These are phyloP conservation scores for Gracilaria domingensis DNA, from an alignment of 23 red algal genomes.

Conservation along the genomic window DNA sequence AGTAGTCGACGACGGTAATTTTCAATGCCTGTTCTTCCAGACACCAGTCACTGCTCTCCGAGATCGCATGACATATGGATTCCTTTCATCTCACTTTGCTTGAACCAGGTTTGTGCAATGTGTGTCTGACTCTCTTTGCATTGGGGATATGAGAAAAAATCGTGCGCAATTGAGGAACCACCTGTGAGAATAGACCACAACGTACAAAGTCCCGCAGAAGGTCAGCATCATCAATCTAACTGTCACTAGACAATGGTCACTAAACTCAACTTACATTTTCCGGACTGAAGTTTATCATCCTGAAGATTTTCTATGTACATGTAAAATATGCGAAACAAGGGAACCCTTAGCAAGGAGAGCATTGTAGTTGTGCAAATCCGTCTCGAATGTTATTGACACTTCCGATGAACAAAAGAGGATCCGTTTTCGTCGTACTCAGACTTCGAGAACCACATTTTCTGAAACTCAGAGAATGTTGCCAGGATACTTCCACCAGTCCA, in stretches of 20 bases:
- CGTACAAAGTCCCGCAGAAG: background rate
- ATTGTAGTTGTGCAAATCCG: background rate
- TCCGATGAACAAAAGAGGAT: constrained; percentile 62
- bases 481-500: constrained; percentile 98
- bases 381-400: constrained; percentile 48
- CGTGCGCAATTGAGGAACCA: background rate
- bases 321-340: constrained; percentile 3
- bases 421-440: constrained; percentile 90
- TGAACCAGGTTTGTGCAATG: background rate
- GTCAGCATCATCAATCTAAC: constrained; percentile 24
- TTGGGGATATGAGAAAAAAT: background rate
- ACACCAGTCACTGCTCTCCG: background rate
- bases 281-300: constrained; percentile 10
- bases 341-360: background rate
- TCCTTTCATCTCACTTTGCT: background rate
- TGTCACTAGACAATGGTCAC: background rate
- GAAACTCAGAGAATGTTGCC: constrained; percentile 96
- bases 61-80: background rate
- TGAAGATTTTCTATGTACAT: constrained; percentile 18
- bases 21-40: background rate
- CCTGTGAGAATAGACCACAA: background rate
- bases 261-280: constrained; percentile 32
- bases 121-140: background rate
- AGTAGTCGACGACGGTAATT: background rate
- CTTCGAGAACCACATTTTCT: constrained; percentile 93